A percentile compares a stretch with the other conserved stretches of the same genome.
These are phyloP conservation scores for Poterioochromonas sp. DNA, from an alignment of 352 stramenopile genomes.

Conservation along the genomic window DNA sequence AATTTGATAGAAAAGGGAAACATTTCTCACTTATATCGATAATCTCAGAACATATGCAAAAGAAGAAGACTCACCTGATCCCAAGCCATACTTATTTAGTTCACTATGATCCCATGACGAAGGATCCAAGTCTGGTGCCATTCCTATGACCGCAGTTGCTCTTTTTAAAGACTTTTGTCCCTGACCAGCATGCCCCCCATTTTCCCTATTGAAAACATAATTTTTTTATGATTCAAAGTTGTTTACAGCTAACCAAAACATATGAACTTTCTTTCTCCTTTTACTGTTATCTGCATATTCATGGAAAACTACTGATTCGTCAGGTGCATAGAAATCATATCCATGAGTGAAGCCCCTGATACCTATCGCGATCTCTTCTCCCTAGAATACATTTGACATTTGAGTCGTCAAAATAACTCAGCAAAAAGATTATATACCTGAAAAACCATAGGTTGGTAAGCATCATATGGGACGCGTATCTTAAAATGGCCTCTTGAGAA, in stretches of 20 bases:
- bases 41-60: no score
- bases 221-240: neutral
- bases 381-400: constrained; percentile 21
- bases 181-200: neutral
- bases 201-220: constrained; percentile 15
- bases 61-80: no score
- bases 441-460: constrained; percentile 62
- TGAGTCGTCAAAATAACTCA: no score
- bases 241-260: constrained; percentile 31
- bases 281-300: constrained; percentile 50
- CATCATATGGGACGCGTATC: constrained; percentile 64
- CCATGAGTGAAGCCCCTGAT: constrained; percentile 58
- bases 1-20: constrained; percentile 41
- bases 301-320: constrained; percentile 60
- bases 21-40: neutral
- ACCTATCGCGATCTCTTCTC: constrained; percentile 50
- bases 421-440: no score
- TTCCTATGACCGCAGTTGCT: constrained; percentile 30
- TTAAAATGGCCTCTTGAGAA: constrained; percentile 63
- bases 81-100: constrained; percentile 38
- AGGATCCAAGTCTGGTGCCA: constrained; percentile 32
- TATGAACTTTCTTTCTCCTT: constrained; percentile 33
- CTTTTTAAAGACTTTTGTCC: constrained; percentile 29
- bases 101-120: constrained; percentile 33
- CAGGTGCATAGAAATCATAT: constrained; percentile 63